Conservation (phyloP, 495 filamentous ascomycete species). For the Penicillium angulare region DNA sequence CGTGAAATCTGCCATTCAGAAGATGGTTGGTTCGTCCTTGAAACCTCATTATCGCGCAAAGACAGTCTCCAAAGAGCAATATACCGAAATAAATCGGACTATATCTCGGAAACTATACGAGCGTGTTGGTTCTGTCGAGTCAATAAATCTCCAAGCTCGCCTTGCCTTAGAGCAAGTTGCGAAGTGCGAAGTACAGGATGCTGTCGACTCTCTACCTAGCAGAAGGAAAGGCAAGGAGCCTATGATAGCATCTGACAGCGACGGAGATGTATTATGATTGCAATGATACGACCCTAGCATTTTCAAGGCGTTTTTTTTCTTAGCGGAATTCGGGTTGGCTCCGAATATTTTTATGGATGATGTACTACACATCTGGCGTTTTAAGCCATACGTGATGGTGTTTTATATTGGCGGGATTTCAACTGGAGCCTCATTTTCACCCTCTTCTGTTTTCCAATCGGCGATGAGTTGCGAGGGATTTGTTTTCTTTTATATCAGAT, state of each 20-base stretch:
- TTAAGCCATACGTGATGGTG: neutral
- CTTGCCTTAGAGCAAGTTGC: conserved; percentile 68
- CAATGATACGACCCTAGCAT: conserved; percentile 18
- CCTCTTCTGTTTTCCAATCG: too few species aligned
- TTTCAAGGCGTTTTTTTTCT: conserved; percentile 23
- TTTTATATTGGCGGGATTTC: neutral
- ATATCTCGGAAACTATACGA: conserved; percentile 86
- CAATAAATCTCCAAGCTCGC: conserved; percentile 55
- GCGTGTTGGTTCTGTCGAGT: conserved; percentile 60
- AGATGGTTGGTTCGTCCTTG: conserved; percentile 73
- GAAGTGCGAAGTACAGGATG: conserved; percentile 68
- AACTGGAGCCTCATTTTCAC: too few species aligned
- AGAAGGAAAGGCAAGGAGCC: conserved; percentile 24
- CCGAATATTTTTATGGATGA: neutral
- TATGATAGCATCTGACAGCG: conserved; percentile 18
- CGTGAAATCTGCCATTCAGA: conserved; percentile 74
- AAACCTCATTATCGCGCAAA: conserved; percentile 71
- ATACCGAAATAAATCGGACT: conserved; percentile 80
- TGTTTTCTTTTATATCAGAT: too few species aligned
- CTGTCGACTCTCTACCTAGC: conserved; percentile 42
- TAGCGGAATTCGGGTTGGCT: neutral
- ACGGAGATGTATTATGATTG: conserved; percentile 25
- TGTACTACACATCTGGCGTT: conserved; percentile 3
- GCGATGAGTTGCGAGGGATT: too few species aligned
- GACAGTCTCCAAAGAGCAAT: conserved; percentile 75